Evolutionary conservation across 2,329 filamentous ascomycete species (phyloP).

Genomic region (Paraphaeosphaeria minitans): DNA sequence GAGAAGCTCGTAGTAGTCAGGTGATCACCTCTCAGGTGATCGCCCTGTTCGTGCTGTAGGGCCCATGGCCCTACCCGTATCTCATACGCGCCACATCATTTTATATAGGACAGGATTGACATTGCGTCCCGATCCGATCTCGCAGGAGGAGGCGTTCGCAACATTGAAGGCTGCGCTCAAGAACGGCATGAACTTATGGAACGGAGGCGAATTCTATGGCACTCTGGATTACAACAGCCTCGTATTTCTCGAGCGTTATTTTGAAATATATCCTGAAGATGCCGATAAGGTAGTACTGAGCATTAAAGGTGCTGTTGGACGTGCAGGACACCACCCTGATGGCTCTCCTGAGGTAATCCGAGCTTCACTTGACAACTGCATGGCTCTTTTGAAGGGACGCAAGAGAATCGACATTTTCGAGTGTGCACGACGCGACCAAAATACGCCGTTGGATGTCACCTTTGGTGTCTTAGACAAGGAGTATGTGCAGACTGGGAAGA

Average conservation of each 20-base stretch:
- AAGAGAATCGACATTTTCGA: slow-evolving; percentile 48
- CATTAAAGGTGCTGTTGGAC: background rate
- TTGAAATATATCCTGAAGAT: background rate
- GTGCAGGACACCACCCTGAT: background rate
- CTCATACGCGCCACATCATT: background rate
- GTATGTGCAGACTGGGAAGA: slow-evolving; percentile 30
- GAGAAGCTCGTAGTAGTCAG: no score
- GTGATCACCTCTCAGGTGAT: no score
- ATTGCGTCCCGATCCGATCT: no score
- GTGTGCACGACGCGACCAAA: slow-evolving; percentile 44
- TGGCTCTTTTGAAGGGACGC: background rate
- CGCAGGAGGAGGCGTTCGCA: background rate
- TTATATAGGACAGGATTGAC: background rate
- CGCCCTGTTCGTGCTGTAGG: no score
- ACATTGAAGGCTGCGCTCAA: background rate
- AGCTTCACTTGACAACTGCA: background rate
- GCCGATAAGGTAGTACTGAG: background rate
- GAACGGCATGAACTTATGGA: background rate
- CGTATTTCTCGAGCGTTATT: background rate
- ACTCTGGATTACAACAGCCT: background rate
- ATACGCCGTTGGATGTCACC: slow-evolving; percentile 47
- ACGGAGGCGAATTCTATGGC: background rate
- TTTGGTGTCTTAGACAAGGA: slow-evolving; percentile 34
- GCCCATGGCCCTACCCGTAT: no score
- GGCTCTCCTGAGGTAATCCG: background rate